Conservation (phyloP, 371 early-diverging fungal genomes). For the Encephalitozoon hellem region DNA sequence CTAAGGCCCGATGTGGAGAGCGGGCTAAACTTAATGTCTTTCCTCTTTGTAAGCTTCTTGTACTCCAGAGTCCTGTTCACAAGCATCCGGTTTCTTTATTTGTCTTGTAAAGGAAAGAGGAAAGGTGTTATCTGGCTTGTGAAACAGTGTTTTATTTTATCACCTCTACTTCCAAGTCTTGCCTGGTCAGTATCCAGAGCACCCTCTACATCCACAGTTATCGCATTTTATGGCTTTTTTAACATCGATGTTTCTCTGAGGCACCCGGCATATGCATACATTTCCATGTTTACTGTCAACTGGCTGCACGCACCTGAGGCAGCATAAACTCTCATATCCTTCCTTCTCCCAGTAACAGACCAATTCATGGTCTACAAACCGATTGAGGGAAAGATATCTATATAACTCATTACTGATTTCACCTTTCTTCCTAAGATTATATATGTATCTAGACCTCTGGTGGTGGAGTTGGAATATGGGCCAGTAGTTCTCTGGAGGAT, state of each 20-base stretch:
- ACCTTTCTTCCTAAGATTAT: conserved; percentile 80
- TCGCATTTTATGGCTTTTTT: conserved; percentile 65
- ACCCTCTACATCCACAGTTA: conserved; percentile 45
- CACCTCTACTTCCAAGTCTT: neutral
- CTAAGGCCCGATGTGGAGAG: neutral
- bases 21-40: neutral
- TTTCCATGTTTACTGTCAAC: conserved; percentile 89
- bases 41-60: neutral
- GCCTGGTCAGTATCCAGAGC: conserved; percentile 27
- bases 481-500: neutral
- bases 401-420: conserved; percentile 80
- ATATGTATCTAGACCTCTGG: conserved; percentile 76
- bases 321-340: conserved; percentile 93
- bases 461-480: conserved; percentile 83
- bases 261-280: conserved; percentile 91
- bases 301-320: conserved; percentile 85
- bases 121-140: neutral
- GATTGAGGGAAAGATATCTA: conserved; percentile 75
- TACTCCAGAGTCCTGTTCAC: conserved; percentile 23
- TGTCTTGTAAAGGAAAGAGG: neutral
- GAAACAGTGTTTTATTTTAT: conserved; percentile 2
- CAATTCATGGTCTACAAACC: conserved; percentile 78
- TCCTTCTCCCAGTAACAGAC: conserved; percentile 94
- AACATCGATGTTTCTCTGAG: conserved; percentile 67
- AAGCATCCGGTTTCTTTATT: conserved; percentile 6